phyloP scores from a whole-genome alignment of 768 basidiomycete species.

The Nidula microcarpa region DNA sequence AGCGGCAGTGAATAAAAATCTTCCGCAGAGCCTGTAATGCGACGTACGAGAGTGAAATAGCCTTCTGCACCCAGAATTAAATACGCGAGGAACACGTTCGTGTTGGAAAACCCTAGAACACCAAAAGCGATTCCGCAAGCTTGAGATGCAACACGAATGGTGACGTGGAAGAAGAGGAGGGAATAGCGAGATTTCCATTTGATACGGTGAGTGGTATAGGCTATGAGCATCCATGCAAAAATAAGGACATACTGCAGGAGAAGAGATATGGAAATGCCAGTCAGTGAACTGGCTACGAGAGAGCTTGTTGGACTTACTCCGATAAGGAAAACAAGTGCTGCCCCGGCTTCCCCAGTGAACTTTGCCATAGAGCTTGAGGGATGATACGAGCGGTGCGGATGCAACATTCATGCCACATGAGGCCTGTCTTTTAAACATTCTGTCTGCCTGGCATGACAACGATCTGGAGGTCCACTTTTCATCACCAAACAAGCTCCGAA shows the following conservation, averaged over 20 bases:
- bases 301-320: neutral
- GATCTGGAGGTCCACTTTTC: too few relatives aligned
- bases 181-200: conserved; percentile 26
- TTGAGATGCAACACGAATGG: conserved; percentile 29
- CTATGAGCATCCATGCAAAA: conserved; percentile 21
- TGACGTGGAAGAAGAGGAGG: conserved; percentile 26
- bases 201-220: conserved; percentile 21
- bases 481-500: too few relatives aligned
- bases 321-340: conserved; percentile 29
- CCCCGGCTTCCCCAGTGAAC: conserved; percentile 19
- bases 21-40: neutral
- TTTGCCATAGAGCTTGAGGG: conserved; percentile 3
- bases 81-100: conserved; percentile 24
- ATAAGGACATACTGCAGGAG: conserved; percentile 21
- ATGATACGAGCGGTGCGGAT: too few relatives aligned
- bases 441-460: too few relatives aligned
- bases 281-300: neutral
- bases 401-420: too few relatives aligned
- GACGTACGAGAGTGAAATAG: conserved; percentile 4
- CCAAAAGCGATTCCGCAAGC: conserved; percentile 31
- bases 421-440: too few relatives aligned
- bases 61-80: conserved; percentile 14
- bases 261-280: neutral
- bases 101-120: conserved; percentile 21
- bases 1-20: neutral